These are phyloP conservation scores for Thermothielavioides terrestris DNA, from an alignment of 495 filamentous ascomycete species.

Conservation along the genomic window DNA sequence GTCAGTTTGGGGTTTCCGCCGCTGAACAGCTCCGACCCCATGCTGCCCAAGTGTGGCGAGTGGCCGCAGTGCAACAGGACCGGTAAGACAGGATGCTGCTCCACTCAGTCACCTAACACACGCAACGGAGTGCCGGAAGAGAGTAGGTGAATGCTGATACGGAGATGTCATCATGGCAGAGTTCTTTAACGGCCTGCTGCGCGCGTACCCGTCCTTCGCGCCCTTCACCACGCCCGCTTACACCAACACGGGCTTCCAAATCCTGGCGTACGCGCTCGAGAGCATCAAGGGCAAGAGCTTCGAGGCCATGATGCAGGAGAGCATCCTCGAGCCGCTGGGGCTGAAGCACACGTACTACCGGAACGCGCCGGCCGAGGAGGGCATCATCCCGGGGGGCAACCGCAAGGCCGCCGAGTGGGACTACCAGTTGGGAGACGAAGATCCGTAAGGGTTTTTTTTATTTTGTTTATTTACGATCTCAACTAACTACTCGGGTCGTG, in stretches of 20 bases:
- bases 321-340: conserved; percentile 38
- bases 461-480: background rate
- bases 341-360: conserved; percentile 35
- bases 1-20: conserved; percentile 33
- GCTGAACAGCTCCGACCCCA: conserved; percentile 31
- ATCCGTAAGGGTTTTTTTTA: conserved; percentile 22
- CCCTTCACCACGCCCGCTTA: conserved; percentile 46
- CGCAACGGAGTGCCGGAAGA: background rate
- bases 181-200: conserved; percentile 45
- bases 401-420: conserved; percentile 20
- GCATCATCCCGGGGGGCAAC: conserved; percentile 28
- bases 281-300: conserved; percentile 43
- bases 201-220: conserved; percentile 39
- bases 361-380: conserved; percentile 22
- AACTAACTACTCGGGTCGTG: too few species aligned
- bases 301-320: conserved; percentile 34
- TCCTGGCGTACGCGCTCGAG: conserved; percentile 48
- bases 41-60: conserved; percentile 34
- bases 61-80: conserved; percentile 27
- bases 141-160: background rate
- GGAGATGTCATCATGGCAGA: conserved; percentile 30
- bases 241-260: conserved; percentile 47
- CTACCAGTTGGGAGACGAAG: conserved; percentile 34
- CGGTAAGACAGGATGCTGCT: conserved; percentile 25
- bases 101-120: too few species aligned